These are phyloP conservation scores for Aegilops umbellulata DNA, from an alignment of 176 grass and related monocot genomes.

Conservation along the genomic window DNA sequence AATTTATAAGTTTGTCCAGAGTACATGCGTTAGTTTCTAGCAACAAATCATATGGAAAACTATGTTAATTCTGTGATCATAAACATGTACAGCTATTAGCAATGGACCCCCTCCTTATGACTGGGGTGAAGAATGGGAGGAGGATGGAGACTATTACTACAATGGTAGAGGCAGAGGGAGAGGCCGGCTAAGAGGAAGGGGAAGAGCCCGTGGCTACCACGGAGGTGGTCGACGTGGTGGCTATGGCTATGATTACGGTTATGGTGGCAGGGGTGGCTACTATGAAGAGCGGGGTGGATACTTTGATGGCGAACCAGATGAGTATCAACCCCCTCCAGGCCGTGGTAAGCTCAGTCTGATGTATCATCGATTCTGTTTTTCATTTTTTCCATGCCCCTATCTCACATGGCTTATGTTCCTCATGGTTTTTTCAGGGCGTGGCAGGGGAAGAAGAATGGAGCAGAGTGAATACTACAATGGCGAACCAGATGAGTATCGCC, in stretches of 20 bases:
- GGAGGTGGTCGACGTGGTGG: slow-evolving; percentile 55
- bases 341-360: slow-evolving; percentile 28
- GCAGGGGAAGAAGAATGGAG: slow-evolving; percentile 39
- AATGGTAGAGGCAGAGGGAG: slow-evolving; percentile 47
- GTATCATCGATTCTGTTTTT: background rate
- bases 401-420: background rate
- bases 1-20: background rate
- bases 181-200: slow-evolving; percentile 38
- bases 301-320: slow-evolving; percentile 47
- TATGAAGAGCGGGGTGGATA: slow-evolving; percentile 52
- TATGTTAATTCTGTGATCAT: slow-evolving; percentile 19
- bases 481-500: slow-evolving; percentile 24
- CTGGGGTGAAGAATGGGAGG: slow-evolving; percentile 43
- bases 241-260: slow-evolving; percentile 51
- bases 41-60: background rate
- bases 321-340: slow-evolving; percentile 39
- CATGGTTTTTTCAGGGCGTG: slow-evolving; percentile 20
- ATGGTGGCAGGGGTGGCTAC: slow-evolving; percentile 42
- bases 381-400: background rate
- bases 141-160: slow-evolving; percentile 48
- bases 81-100: slow-evolving; percentile 46
- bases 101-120: slow-evolving; percentile 50
- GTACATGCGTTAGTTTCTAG: background rate
- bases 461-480: slow-evolving; percentile 49
- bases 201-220: slow-evolving; percentile 49